Evolutionary conservation across 1,284 basidiomycete species (phyloP).

Genomic region (Jaminaea rosea): DNA sequence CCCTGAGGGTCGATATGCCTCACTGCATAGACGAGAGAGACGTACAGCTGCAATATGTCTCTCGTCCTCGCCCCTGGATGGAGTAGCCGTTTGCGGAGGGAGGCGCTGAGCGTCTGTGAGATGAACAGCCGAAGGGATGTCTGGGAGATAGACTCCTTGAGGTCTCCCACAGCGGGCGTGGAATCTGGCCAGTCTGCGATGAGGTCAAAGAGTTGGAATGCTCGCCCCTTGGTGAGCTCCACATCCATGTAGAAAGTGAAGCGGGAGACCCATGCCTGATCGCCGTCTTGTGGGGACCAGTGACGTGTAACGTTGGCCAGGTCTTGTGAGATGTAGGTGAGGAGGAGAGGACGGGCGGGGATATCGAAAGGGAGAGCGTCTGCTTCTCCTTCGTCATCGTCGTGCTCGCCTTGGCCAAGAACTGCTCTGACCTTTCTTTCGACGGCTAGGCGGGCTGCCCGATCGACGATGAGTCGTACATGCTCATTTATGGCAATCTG

Average conservation of each 20-base stretch:
- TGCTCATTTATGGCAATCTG: no score
- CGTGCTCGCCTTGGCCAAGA: no score
- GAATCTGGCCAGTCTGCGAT: conserved; percentile 90
- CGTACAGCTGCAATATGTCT: conserved; percentile 81
- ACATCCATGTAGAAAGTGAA: conserved; percentile 11
- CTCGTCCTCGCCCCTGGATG: conserved; percentile 94
- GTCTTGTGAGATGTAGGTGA: no score
- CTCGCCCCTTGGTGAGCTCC: conserved; percentile 21
- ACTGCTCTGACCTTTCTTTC: no score
- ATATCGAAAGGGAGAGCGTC: no score
- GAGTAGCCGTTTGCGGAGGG: conserved; percentile 60
- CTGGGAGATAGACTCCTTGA: conserved; percentile 56
- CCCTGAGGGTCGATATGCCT: conserved; percentile 84
- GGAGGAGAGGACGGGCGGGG: no score
- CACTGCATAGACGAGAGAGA: conserved; percentile 84
- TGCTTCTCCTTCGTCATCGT: no score
- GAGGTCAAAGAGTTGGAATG: conserved; percentile 75
- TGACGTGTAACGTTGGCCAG: no score
- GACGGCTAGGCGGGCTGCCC: no score
- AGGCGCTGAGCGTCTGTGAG: conserved; percentile 57
- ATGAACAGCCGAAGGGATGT: conserved; percentile 51
- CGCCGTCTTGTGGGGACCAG: no score
- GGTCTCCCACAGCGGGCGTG: conserved; percentile 71
- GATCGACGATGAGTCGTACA: no score
- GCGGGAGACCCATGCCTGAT: no score